Percentiles rank a stretch among this genome's conserved stretches.
Evolutionary conservation across 2,329 filamentous ascomycete genomes (phyloP).

Genomic region (Pseudogymnoascus pannorum): DNA sequence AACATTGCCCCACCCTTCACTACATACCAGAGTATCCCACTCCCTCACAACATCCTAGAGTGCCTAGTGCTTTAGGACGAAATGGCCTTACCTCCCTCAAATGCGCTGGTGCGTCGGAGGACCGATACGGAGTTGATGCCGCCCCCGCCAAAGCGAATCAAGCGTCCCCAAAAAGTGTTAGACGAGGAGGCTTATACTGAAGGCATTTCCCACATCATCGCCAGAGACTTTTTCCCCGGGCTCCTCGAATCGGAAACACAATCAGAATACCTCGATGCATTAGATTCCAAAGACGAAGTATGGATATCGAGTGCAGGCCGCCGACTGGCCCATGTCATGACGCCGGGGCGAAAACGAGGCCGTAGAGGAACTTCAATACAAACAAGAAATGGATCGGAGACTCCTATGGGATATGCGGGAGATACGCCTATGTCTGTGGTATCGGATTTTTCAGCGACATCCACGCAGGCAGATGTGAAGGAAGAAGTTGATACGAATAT

Average conservation of each 20-base stretch:
- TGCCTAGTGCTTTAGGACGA: neutral
- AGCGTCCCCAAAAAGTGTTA: slow-evolving; percentile 77
- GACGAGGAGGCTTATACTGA: slow-evolving; percentile 93
- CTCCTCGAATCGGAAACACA: slow-evolving; percentile 79
- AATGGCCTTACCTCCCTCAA: slow-evolving; percentile 33
- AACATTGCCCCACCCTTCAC: neutral
- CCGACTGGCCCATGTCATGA: slow-evolving; percentile 71
- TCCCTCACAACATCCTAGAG: slow-evolving; percentile 31
- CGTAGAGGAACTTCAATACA: slow-evolving; percentile 28
- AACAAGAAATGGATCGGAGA: slow-evolving; percentile 37
- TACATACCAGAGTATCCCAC: neutral
- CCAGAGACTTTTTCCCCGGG: slow-evolving; percentile 93
- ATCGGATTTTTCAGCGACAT: slow-evolving; percentile 32
- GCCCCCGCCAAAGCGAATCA: slow-evolving; percentile 87
- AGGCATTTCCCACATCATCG: slow-evolving; percentile 87
- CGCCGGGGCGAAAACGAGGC: slow-evolving; percentile 51
- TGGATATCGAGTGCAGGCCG: slow-evolving; percentile 82
- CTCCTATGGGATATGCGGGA: slow-evolving; percentile 59
- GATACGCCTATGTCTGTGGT: slow-evolving; percentile 64
- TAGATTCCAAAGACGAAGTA: slow-evolving; percentile 73
- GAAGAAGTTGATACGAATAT: slow-evolving; percentile 64
- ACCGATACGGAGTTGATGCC: slow-evolving; percentile 71
- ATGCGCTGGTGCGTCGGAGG: slow-evolving; percentile 55
- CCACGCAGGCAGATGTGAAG: slow-evolving; percentile 32
- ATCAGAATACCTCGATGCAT: slow-evolving; percentile 83